A percentile compares a stretch with the other conserved stretches of the same genome.
phyloP scores from a whole-genome alignment of 805 yeast species.

The Kluyveromyces starmeri region DNA sequence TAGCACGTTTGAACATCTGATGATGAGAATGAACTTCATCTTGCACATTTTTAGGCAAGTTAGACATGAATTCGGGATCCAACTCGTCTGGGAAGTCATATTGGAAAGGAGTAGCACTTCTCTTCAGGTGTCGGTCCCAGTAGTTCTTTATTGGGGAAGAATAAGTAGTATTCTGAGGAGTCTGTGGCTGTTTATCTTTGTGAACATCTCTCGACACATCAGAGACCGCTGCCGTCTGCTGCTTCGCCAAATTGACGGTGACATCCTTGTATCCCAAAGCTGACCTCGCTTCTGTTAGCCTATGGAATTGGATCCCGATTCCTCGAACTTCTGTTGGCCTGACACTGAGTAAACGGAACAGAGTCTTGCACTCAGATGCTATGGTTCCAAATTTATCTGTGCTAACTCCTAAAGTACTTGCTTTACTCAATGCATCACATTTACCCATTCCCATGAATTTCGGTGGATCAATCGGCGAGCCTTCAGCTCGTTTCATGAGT shows the following conservation, averaged over 20 bases:
- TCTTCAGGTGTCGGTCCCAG: constrained; percentile 12
- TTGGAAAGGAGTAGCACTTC: constrained; percentile 7
- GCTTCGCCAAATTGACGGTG: no score
- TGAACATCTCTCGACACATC: constrained; percentile 3
- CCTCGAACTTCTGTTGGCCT: constrained; percentile 71
- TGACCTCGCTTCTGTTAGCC: constrained; percentile 36
- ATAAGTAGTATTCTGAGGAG: constrained; percentile 2
- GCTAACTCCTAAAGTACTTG: constrained; percentile 50
- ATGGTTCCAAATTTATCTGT: constrained; percentile 55
- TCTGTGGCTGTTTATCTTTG: constrained; percentile 4
- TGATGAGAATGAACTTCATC: constrained; percentile 51
- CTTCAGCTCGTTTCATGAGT: constrained; percentile 51
- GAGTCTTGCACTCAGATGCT: constrained; percentile 46
- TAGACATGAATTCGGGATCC: constrained; percentile 56
- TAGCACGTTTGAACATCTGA: constrained; percentile 18
- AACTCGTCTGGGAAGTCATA: constrained; percentile 30
- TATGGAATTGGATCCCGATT: constrained; percentile 58
- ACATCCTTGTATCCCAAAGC: constrained; percentile 12
- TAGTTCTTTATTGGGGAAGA: constrained; percentile 9
- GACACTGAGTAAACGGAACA: constrained; percentile 47
- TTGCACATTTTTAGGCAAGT: constrained; percentile 58
- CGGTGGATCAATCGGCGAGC: constrained; percentile 67
- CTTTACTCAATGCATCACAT: constrained; percentile 56
- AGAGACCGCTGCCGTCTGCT: no score
- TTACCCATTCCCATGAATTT: constrained; percentile 80